Evolutionary conservation across 2,329 filamentous ascomycete genomes (phyloP).

Genomic region (Tothia fuscella): DNA sequence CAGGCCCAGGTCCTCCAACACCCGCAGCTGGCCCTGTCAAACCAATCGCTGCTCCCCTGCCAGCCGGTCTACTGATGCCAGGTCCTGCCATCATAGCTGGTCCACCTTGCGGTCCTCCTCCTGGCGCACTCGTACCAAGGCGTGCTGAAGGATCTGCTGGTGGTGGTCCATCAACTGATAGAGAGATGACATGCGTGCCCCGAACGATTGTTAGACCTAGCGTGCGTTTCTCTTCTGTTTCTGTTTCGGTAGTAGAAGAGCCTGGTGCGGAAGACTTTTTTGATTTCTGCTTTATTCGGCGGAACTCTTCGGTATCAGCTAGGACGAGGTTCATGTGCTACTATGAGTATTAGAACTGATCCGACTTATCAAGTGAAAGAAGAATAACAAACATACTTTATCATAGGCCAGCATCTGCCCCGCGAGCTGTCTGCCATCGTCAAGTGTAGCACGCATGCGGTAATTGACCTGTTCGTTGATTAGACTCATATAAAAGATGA

Average conservation of each 20-base stretch:
- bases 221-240: constrained; percentile 95
- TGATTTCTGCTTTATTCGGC: constrained; percentile 65
- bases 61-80: constrained; percentile 82
- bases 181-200: constrained; percentile 85
- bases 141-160: constrained; percentile 86
- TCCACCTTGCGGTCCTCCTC: constrained; percentile 50
- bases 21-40: constrained; percentile 82
- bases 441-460: constrained; percentile 93
- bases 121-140: constrained; percentile 64
- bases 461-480: constrained; percentile 74
- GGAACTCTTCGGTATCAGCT: constrained; percentile 96
- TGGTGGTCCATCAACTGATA: constrained; percentile 90
- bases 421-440: constrained; percentile 90
- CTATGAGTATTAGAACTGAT: neutral
- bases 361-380: neutral
- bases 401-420: constrained; percentile 98
- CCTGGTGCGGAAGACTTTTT: constrained; percentile 58
- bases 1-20: constrained; percentile 55
- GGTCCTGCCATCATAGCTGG: constrained; percentile 60
- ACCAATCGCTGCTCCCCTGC: constrained; percentile 70
- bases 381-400: constrained; percentile 49
- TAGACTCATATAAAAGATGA: neutral
- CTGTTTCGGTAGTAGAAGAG: constrained; percentile 52
- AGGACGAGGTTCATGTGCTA: constrained; percentile 99
- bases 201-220: constrained; percentile 89